These are phyloP conservation scores for Panicum miliaceum DNA, from an alignment of 176 grass and related monocot genomes.

Conservation along the genomic window DNA sequence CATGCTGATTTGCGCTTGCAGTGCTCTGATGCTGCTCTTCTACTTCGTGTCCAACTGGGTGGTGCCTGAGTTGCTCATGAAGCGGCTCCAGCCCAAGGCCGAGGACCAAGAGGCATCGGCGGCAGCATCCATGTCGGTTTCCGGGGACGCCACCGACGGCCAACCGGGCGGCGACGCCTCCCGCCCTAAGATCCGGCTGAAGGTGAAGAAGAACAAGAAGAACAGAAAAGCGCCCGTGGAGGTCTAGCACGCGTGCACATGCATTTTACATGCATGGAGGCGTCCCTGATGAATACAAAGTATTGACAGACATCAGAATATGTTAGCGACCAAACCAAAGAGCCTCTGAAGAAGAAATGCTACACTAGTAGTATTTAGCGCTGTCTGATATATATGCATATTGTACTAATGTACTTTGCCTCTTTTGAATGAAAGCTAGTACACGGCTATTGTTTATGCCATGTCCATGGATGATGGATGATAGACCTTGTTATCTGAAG, in stretches of 20 bases:
- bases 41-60: constrained; percentile 62
- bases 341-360: too few species aligned
- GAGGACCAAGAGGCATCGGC: constrained; percentile 19
- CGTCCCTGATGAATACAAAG: not conserved
- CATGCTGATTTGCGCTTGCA: not conserved
- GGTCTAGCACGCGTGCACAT: not conserved
- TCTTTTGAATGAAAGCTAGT: not conserved
- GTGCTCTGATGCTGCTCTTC: constrained; percentile 52
- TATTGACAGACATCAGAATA: not conserved
- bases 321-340: not conserved
- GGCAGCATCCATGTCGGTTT: constrained; percentile 6
- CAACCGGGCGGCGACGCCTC: not conserved
- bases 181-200: constrained; percentile 2
- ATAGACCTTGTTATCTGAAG: too few species aligned
- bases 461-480: too few species aligned
- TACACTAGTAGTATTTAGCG: not conserved
- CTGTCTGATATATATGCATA: not conserved
- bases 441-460: too few species aligned
- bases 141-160: not conserved
- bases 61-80: constrained; percentile 51
- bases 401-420: too few species aligned
- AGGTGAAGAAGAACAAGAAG: constrained; percentile 45
- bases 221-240: constrained; percentile 35
- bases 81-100: constrained; percentile 7
- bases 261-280: not conserved